Evolutionary conservation across 306 rosid genomes (phyloP).

Genomic region (Lathyrus tuberosus): DNA sequence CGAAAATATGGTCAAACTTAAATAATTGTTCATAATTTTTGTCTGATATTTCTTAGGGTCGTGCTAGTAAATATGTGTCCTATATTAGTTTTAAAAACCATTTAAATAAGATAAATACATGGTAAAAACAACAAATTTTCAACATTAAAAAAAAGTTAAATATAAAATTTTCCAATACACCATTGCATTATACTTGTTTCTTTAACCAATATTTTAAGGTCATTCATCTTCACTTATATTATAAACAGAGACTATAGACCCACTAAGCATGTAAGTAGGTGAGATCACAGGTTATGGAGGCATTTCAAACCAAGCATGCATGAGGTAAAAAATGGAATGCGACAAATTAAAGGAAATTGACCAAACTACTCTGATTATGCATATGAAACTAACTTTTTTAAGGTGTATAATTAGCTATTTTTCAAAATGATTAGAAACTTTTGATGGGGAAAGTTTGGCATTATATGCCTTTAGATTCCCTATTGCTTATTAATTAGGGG

Average conservation of each 20-base stretch:
- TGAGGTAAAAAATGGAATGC: conserved; percentile 15
- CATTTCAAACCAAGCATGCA: conserved; percentile 36
- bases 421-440: conserved; percentile 35
- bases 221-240: no score
- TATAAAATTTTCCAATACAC: neutral
- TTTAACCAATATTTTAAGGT: no score
- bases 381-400: conserved; percentile 33
- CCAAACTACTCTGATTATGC: conserved; percentile 34
- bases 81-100: no score
- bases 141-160: no score
- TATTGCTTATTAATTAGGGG: no score
- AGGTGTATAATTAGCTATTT: conserved; percentile 25
- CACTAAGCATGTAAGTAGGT: conserved; percentile 13
- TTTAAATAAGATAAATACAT: no score
- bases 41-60: no score
- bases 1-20: no score
- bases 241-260: neutral
- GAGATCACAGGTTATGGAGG: conserved; percentile 13
- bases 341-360: conserved; percentile 31
- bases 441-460: conserved; percentile 23
- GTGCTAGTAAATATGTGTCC: no score
- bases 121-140: no score
- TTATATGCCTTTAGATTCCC: conserved; percentile 3
- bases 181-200: no score
- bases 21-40: no score